Conservation (phyloP, 169 alveolate genomes). For the Blepharisma undulans region DNA sequence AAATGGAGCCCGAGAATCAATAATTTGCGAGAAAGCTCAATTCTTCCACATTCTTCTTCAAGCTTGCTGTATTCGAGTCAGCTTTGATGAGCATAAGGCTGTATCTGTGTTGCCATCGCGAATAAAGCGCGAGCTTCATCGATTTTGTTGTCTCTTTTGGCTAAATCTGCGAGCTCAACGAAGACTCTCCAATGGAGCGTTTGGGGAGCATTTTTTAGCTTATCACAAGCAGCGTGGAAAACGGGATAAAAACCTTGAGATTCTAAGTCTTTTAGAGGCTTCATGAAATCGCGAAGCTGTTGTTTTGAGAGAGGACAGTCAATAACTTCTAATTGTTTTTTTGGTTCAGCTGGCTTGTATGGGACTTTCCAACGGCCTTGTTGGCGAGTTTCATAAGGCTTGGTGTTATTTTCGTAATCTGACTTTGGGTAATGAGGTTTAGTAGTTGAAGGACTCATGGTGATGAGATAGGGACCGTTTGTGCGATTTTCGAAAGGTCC, state of each 20-base stretch:
- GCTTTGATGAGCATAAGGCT: slow-evolving; percentile 59
- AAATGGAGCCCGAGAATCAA: slow-evolving; percentile 53
- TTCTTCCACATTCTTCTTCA: slow-evolving; percentile 65
- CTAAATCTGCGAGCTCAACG: slow-evolving; percentile 62
- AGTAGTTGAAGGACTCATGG: not conserved
- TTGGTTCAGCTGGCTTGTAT: not conserved
- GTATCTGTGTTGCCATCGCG: slow-evolving; percentile 40
- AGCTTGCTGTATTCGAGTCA: slow-evolving; percentile 65
- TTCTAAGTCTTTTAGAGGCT: slow-evolving; percentile 44
- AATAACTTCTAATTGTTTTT: slow-evolving; percentile 17
- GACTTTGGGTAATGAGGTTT: not conserved
- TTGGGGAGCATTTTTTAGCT: slow-evolving; percentile 35
- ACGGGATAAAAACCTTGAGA: slow-evolving; percentile 38
- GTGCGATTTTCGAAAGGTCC: slow-evolving; percentile 29
- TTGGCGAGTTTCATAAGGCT: not conserved
- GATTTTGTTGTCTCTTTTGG: slow-evolving; percentile 53
- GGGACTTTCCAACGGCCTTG: not conserved
- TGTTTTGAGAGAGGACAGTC: slow-evolving; percentile 41
- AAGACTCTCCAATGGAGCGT: slow-evolving; percentile 58
- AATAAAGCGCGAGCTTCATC: slow-evolving; percentile 51
- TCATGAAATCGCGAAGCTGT: slow-evolving; percentile 4
- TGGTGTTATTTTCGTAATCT: not conserved
- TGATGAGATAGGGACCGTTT: not conserved
- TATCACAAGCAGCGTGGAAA: slow-evolving; percentile 30
- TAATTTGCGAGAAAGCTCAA: slow-evolving; percentile 39